Base-by-base conservation (phyloP, 2,329 filamentous ascomycete species). In the Domatiomyces catenatus region DNA sequence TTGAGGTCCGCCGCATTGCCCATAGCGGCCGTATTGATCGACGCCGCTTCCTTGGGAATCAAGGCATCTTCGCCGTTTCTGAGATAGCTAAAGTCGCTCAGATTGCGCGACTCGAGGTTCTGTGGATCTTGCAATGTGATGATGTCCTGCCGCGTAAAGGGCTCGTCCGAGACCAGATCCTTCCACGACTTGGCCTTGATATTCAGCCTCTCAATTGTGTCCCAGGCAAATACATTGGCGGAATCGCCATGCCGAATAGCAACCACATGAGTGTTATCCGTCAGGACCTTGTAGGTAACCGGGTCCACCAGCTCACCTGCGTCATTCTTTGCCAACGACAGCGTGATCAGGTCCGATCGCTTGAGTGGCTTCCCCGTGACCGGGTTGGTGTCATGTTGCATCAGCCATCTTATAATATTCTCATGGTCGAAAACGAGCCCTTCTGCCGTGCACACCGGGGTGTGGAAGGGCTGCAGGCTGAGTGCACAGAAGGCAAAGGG, bases 401-500 rank as follows among this genome's bases (percentile, higher is more conserved):
- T 86, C 22, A 98, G 78, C 92, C 92, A 98, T 48, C 88, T 81
- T 42, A 88, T 74, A 53, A 98, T 96, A 62, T 94, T 86, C 59
- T 92, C 90, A 60, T 95, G 78, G 63, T 98, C 93, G 67, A 96
- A 98, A 53, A 94, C 90, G 10, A 83, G 92, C 49, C 92, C 92
- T 43, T 84, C 75, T 2, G 77, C 63, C 0, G 90, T 96, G 72
- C 92, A 98, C 36, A 98, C 92, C 4, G 92, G 89, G 62, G 94
- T 86, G 63, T 83, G 80, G 72, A 95, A 98, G 6, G 93, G 93
- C 64, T 96, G 92, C 32, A 98, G 81, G 54, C 86, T 94, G 42
- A 94, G 82, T 55, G 92, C 87, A 77, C 92, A 98, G 71, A 92
- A 96, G 74, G 95, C 96, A 77, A 93, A 98, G 26, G 93, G 92